A percentile compares a stretch with the other conserved stretches of the same genome.
Conservation (phyloP, 129 eudicot species). For the sunflower (Helianthus annuus) region HanXRQr2.0-SUNRISE NC_035445.2:124548117-124548616, state of each 20-base stretch:
- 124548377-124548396: slow-evolving; percentile 23
- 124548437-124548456: slow-evolving; percentile 36
- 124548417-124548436: slow-evolving; percentile 40
- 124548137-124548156: slow-evolving; percentile 59
- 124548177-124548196: slow-evolving; percentile 32
- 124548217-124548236: slow-evolving; percentile 70
- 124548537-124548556: slow-evolving; percentile 26
- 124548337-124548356: slow-evolving; percentile 64
- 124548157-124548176: slow-evolving; percentile 46
- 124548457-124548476: slow-evolving; percentile 26
- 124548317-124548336: slow-evolving; percentile 31
- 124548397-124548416: slow-evolving; percentile 32
- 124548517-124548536: neutral
- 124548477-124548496: slow-evolving; percentile 13
- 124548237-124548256: slow-evolving; percentile 38
- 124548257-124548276: slow-evolving; percentile 40
- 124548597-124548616: slow-evolving; percentile 8
- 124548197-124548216: slow-evolving; percentile 51
- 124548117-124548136: slow-evolving; percentile 41
- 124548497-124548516: slow-evolving; percentile 15
- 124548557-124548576: neutral
- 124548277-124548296: slow-evolving; percentile 59
- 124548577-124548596: neutral
- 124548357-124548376: slow-evolving; percentile 23
- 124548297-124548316: slow-evolving; percentile 65